Conservation (phyloP, 1,139 yeast genomes). For the Saccharomyces hybrid region DNA sequence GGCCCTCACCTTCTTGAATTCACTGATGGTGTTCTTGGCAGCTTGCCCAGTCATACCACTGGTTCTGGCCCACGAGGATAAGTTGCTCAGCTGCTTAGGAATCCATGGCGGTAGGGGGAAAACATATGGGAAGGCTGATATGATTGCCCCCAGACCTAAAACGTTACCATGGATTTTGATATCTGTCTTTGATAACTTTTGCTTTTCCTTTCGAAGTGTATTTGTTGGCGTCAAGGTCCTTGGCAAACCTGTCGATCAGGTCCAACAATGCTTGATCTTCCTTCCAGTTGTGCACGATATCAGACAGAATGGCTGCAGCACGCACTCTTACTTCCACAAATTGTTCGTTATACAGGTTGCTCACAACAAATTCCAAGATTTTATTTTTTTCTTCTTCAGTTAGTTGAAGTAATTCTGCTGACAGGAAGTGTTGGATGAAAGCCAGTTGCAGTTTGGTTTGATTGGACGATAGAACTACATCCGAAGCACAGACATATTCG, state of each 20-base stretch:
- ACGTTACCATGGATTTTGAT: conserved; percentile 75
- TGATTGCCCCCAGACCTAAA: conserved; percentile 79
- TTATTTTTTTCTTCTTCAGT: conserved; percentile 41
- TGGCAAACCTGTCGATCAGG: conserved; percentile 37
- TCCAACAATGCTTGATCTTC: conserved; percentile 36
- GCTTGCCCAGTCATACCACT: conserved; percentile 79
- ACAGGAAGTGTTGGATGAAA: conserved; percentile 67
- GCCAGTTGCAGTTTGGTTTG: conserved; percentile 63
- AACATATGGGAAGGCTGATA: conserved; percentile 82
- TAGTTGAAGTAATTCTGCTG: conserved; percentile 60
- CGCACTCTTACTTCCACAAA: conserved; percentile 66
- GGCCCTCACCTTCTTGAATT: conserved; percentile 84
- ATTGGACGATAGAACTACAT: conserved; percentile 44
- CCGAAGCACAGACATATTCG: conserved; percentile 39
- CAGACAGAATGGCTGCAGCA: conserved; percentile 70
- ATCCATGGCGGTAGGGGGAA: conserved; percentile 94
- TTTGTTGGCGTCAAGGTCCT: conserved; percentile 27
- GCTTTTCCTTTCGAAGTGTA: conserved; percentile 29
- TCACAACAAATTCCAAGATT: conserved; percentile 48
- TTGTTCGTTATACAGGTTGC: conserved; percentile 52
- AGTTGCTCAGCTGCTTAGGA: conserved; percentile 60
- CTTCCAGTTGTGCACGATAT: conserved; percentile 68
- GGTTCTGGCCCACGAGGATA: conserved; percentile 57
- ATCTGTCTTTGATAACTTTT: conserved; percentile 39
- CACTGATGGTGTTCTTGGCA: conserved; percentile 74